These are phyloP conservation scores for Xenoacremonium recifei DNA, from an alignment of 2,329 filamentous ascomycete species.

Conservation along the genomic window DNA sequence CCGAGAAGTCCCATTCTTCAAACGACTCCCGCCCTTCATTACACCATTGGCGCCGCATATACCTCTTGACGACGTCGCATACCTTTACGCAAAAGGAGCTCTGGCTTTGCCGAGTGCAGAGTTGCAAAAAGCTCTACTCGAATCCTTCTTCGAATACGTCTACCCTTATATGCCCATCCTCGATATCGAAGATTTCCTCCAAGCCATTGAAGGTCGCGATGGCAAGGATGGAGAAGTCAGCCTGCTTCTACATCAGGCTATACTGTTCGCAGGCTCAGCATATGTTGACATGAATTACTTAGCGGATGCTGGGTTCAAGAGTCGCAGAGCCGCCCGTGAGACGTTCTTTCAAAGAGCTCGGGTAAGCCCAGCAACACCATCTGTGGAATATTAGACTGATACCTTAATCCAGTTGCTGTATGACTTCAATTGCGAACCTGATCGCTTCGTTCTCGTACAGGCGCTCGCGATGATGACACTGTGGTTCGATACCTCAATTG, in stretches of 20 bases:
- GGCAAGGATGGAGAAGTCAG: slow-evolving; percentile 50
- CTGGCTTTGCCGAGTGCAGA: slow-evolving; percentile 66
- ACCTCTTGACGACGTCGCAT: slow-evolving; percentile 75
- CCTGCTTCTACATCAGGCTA: slow-evolving; percentile 83
- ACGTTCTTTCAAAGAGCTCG: slow-evolving; percentile 84
- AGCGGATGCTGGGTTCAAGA: slow-evolving; percentile 72
- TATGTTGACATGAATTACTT: slow-evolving; percentile 79
- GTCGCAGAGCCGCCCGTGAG: slow-evolving; percentile 76
- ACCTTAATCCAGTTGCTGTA: slow-evolving; percentile 64
- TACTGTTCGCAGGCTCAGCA: slow-evolving; percentile 88
- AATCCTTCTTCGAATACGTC: slow-evolving; percentile 81
- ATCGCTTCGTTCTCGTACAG: slow-evolving; percentile 85
- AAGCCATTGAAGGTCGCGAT: neutral
- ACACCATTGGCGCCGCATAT: slow-evolving; percentile 76
- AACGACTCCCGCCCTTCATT: slow-evolving; percentile 62
- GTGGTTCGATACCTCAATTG: slow-evolving; percentile 93
- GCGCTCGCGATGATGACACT: slow-evolving; percentile 88
- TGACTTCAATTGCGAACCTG: slow-evolving; percentile 89
- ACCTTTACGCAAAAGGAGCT: slow-evolving; percentile 79
- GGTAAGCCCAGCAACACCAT: slow-evolving; percentile 46
- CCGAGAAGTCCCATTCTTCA: slow-evolving; percentile 28
- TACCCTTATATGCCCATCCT: slow-evolving; percentile 85
- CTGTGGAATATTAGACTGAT: neutral
- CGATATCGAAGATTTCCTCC: neutral
- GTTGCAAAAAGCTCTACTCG: slow-evolving; percentile 76